Percentiles rank a stretch among this genome's conserved stretches.
Conservation (phyloP, 1,284 basidiomycete species). For the Rhodofomes roseus region DNA sequence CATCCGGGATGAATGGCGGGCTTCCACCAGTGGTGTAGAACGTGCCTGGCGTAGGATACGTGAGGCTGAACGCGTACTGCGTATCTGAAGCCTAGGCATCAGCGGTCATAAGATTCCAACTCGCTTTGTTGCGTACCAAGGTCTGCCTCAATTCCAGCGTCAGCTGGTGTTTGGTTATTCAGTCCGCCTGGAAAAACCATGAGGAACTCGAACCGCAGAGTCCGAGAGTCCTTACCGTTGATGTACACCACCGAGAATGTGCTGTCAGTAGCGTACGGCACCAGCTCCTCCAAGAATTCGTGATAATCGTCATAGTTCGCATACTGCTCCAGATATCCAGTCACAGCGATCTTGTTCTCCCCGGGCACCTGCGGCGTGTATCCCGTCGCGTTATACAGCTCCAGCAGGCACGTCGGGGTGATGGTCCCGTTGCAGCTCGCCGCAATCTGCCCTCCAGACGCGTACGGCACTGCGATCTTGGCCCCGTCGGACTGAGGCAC, state of each 20-base stretch:
- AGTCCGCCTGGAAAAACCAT: conserved; percentile 36
- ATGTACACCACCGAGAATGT: conserved; percentile 43
- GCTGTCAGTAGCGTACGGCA: conserved; percentile 28
- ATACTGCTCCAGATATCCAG: conserved; percentile 57
- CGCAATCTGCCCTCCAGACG: conserved; percentile 41
- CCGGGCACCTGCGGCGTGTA: conserved; percentile 44
- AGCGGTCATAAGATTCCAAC: background rate
- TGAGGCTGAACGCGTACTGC: conserved; percentile 63
- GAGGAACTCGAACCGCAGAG: background rate
- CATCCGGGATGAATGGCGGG: conserved; percentile 58
- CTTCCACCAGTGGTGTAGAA: conserved; percentile 61
- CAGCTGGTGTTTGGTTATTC: conserved; percentile 54
- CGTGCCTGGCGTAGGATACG: conserved; percentile 43
- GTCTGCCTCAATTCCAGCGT: conserved; percentile 61
- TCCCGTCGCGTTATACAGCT: conserved; percentile 49
- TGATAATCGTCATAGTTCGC: conserved; percentile 50
- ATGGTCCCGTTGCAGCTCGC: conserved; percentile 47
- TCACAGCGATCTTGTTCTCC: conserved; percentile 52
- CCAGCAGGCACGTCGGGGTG: conserved; percentile 53
- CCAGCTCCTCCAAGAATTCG: conserved; percentile 29
- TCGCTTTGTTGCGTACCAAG: background rate
- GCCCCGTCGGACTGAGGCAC: conserved; percentile 25
- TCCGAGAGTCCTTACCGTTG: conserved; percentile 19
- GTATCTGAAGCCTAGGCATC: conserved; percentile 39
- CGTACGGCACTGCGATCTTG: conserved; percentile 26